Conservation (phyloP, 108 stramenopile species). For the Cyclotella cryptica region DNA sequence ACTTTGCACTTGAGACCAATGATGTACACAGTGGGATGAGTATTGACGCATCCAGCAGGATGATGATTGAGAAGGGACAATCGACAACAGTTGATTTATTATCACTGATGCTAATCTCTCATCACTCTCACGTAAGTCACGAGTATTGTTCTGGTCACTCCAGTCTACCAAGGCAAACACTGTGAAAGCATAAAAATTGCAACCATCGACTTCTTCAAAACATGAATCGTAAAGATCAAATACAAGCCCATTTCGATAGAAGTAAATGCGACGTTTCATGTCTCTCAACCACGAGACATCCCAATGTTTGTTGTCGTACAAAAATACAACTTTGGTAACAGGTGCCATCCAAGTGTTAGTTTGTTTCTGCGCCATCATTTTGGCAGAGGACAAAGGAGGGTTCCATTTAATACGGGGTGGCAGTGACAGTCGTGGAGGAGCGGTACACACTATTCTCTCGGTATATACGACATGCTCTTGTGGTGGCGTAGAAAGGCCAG, state of each 20-base stretch:
- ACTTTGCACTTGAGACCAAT: slow-evolving; percentile 60
- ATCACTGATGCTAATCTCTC: slow-evolving; percentile 30
- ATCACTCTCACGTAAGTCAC: slow-evolving; percentile 33
- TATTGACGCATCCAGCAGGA: slow-evolving; percentile 3
- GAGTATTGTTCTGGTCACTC: not conserved
- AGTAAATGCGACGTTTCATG: slow-evolving; percentile 28
- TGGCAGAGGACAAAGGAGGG: slow-evolving; percentile 46
- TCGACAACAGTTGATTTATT: slow-evolving; percentile 27
- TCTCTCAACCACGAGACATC: slow-evolving; percentile 26
- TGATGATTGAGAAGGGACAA: slow-evolving; percentile 31
- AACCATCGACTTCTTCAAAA: slow-evolving; percentile 30
- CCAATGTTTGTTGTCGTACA: slow-evolving; percentile 58
- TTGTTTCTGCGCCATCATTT: slow-evolving; percentile 48
- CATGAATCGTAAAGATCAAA: slow-evolving; percentile 76
- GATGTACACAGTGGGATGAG: slow-evolving; percentile 20
- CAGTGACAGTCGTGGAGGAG: slow-evolving; percentile 54
- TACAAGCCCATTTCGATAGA: slow-evolving; percentile 34
- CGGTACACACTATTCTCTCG: slow-evolving; percentile 52
- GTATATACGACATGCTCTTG: slow-evolving; percentile 31
- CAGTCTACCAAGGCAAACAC: slow-evolving; percentile 52
- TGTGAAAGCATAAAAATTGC: slow-evolving; percentile 44
- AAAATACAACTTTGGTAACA: slow-evolving; percentile 65
- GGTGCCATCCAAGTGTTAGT: slow-evolving; percentile 74
- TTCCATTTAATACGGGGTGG: slow-evolving; percentile 48
- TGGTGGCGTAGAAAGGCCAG: not conserved